Percentiles rank a stretch among this genome's conserved stretches.
Evolutionary conservation across 441 rosid genomes (phyloP).

Genomic region (Viola pubescens): DNA sequence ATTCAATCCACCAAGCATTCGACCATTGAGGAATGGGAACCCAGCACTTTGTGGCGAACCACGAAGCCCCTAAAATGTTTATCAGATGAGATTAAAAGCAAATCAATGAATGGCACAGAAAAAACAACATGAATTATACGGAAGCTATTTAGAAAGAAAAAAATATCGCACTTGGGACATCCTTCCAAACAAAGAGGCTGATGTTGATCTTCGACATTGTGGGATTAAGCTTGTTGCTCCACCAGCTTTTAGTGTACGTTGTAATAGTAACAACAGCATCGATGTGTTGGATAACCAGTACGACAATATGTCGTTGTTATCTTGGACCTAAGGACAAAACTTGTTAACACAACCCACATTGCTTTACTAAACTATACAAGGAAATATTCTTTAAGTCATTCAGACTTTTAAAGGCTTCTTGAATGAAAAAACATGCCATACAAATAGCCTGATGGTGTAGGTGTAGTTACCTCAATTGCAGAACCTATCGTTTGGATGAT

Average conservation of each 20-base stretch:
- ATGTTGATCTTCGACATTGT: constrained; percentile 75
- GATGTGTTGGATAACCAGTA: constrained; percentile 92
- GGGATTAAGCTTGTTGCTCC: constrained; percentile 92
- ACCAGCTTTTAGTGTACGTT: constrained; percentile 88
- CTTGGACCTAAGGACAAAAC: constrained; percentile 45
- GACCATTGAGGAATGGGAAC: constrained; percentile 60
- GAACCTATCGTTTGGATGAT: constrained; percentile 83
- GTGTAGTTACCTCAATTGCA: constrained; percentile 54
- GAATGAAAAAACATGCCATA: neutral
- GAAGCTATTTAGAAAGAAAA: neutral
- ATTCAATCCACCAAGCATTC: constrained; percentile 54
- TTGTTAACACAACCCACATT: neutral
- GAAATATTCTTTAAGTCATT: neutral
- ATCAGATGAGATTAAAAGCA: constrained; percentile 4
- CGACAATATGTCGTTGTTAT: constrained; percentile 62
- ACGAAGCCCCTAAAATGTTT: constrained; percentile 49
- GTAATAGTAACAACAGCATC: constrained; percentile 67
- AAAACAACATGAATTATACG: neutral
- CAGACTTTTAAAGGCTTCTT: neutral
- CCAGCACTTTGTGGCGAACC: constrained; percentile 84
- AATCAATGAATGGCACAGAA: neutral
- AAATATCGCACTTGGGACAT: constrained; percentile 65
- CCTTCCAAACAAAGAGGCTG: constrained; percentile 83
- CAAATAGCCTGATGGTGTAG: neutral
- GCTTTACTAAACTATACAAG: neutral